Base-by-base conservation (phyloP, 1,284 basidiomycete genomes). In the Moesziomyces sp. region DNA sequence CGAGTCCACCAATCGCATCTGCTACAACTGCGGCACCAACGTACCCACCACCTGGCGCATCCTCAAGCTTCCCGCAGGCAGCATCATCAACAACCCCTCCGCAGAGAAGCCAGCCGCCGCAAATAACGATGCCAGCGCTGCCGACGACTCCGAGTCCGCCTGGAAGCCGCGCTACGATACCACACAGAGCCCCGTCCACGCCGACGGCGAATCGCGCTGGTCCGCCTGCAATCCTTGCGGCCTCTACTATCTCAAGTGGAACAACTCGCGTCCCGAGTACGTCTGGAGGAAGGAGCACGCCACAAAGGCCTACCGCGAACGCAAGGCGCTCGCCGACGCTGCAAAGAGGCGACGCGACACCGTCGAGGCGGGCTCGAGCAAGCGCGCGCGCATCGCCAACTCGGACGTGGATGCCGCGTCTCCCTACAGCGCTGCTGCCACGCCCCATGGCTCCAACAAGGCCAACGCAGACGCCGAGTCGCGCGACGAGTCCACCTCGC, bases 181-280 rank as follows among this genome's bases (percentile, higher is more conserved):
- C 21, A 40, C 48, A 35, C n/a, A 53, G 1, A 44, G 60, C 21
- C 60, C 67, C 5, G 52, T 71, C 49, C 54, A 66, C 51, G 66
- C 77, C 5, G 69, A 79, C 44, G 66, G 60, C 47, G 65, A 75
- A 40, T 64, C 66, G 11, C 63, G 64, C 16, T 77, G 78, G 75
- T 72, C 77, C n/a, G 73, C 80, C 6, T 82, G 80, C 69, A 82
- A 82, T 45, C 67, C 79, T n/a, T 82, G 80, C 48, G 79, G 80
- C n/a, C 59, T 77, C 23, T 80, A 79, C 70, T 82, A 66, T 47
- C 62, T 68, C 49, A 80, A 80, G 53, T 78, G 74, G 64, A 57
- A 70, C 62, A 64, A 72, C 23, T 71, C 74, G 38, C 72, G 79
- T 11, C 75, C 77, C 5, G 74, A 77, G 33, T 73, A 74, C 58